A percentile compares a stretch with the other conserved stretches of the same genome.
phyloP scores from a whole-genome alignment of 352 stramenopile species.

The Phytophthora capsici region DNA sequence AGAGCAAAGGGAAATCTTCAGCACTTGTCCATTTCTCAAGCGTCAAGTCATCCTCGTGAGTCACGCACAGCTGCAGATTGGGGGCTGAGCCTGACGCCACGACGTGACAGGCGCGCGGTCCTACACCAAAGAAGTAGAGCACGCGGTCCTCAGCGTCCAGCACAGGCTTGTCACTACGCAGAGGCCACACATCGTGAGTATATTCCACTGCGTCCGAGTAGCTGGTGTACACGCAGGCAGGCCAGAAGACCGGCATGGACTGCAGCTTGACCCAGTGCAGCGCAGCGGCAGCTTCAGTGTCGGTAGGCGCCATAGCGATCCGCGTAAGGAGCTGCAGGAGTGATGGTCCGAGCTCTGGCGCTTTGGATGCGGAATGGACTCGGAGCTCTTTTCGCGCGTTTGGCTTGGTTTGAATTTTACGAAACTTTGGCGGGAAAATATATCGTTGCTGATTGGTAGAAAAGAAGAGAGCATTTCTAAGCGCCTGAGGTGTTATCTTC shows the following conservation, averaged over 20 bases:
- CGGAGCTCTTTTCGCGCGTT: slow-evolving; percentile 1
- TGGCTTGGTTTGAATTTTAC: neutral
- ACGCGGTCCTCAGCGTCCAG: slow-evolving; percentile 75
- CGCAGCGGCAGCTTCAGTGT: slow-evolving; percentile 3
- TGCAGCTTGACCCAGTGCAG: slow-evolving; percentile 65
- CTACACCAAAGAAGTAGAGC: slow-evolving; percentile 85
- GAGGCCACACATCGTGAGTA: slow-evolving; percentile 50
- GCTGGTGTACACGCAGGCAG: slow-evolving; percentile 65
- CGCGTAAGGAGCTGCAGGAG: neutral
- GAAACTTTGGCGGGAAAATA: no score
- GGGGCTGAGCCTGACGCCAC: slow-evolving; percentile 39
- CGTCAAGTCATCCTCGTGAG: slow-evolving; percentile 47
- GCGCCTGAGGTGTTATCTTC: no score
- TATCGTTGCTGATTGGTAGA: no score
- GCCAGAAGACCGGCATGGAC: slow-evolving; percentile 70
- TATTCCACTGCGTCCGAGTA: slow-evolving; percentile 58
- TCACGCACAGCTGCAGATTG: slow-evolving; percentile 60
- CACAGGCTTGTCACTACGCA: slow-evolving; percentile 55
- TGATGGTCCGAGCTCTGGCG: neutral
- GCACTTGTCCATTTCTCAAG: slow-evolving; percentile 20
- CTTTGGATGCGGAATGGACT: slow-evolving; percentile 27
- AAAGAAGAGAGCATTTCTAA: no score
- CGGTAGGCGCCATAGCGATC: slow-evolving; percentile 7
- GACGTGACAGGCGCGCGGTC: slow-evolving; percentile 39
- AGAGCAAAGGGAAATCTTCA: slow-evolving; percentile 52